Evolutionary conservation across 1,284 basidiomycete genomes (phyloP), one percentile per base, ranked within the genome.

Genomic region (Cutaneotrichosporon sp.): DNA sequence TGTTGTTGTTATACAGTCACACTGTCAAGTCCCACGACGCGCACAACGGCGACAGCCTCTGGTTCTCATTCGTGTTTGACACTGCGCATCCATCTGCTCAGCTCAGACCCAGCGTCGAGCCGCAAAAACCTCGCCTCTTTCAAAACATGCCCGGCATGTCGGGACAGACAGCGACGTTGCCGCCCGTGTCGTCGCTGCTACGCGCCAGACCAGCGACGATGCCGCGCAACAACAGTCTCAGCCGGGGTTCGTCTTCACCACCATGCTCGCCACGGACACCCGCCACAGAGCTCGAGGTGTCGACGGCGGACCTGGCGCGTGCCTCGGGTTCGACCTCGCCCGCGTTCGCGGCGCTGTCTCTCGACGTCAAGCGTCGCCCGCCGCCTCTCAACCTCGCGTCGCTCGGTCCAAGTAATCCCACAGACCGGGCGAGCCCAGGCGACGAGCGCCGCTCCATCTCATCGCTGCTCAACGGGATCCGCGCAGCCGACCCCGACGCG

Each of bases 401-500:
- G 1, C 33, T 53, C 23, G 8, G 44, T 46, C 41, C 22, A 3
- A 26, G 26, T 10, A 5, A 5, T 30, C 26, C 26, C 7, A 7
- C 23, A 14, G 36, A 33, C 17, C n/a, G 26, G 23, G 9, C 26
- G 17, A 30, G 43, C 37, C 42, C 36, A 40, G 53, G 56, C 35
- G 52, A 49, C 14, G 56, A 54, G 35, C 49, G 52, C 12, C 49
- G 49, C 21, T 52, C 39, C 38, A 58, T 58, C 21, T 46, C 49
- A 1, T 39, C 49, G 4, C 39, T 58, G 8, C 39, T 58, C 22
- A 58, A 58, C 38, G 52, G 40, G 15, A 35, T 2, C 9, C 8
- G 13, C 33, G 26, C 26, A 30, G 26, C 26, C 26, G 26, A 30
- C 26, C 26, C 26, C 26, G 26, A 30, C 26, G 26, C 26, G 26